A percentile compares a stretch with the other conserved stretches of the same genome.
phyloP scores from a whole-genome alignment of 2,329 filamentous ascomycete genomes.

The Septoria petroselini region DNA sequence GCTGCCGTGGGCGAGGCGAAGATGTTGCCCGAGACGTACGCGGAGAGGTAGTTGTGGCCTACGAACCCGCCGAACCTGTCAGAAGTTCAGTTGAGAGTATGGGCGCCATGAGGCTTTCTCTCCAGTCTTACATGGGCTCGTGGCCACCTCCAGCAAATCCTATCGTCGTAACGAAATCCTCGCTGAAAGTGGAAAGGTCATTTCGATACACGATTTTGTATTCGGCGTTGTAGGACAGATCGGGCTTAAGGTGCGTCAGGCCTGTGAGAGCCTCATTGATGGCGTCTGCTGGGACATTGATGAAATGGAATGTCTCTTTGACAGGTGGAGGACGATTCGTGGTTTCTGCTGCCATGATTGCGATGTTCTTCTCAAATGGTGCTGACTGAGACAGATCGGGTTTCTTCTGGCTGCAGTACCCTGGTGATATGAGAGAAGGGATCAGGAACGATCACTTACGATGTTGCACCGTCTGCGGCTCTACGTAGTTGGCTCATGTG shows the following conservation, averaged over 20 bases:
- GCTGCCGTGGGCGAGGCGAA: conserved; percentile 63
- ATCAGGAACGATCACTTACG: conserved; percentile 1
- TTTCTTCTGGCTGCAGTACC: not conserved
- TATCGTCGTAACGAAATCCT: conserved; percentile 38
- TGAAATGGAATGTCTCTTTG: conserved; percentile 41
- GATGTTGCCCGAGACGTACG: conserved; percentile 60
- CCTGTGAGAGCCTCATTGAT: conserved; percentile 40
- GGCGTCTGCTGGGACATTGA: conserved; percentile 37
- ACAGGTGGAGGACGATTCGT: conserved; percentile 22
- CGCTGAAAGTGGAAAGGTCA: conserved; percentile 35
- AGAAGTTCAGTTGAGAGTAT: too few relatives aligned
- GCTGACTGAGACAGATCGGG: not conserved
- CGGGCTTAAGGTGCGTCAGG: conserved; percentile 37
- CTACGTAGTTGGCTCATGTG: conserved; percentile 1
- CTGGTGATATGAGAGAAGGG: not conserved
- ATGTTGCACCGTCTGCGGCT: not conserved
- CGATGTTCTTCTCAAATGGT: not conserved
- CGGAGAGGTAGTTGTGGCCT: conserved; percentile 59
- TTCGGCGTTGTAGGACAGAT: conserved; percentile 36
- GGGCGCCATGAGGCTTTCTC: too few relatives aligned
- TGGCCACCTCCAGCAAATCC: conserved; percentile 41
- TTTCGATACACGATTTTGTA: conserved; percentile 40
- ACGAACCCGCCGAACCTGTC: conserved; percentile 60
- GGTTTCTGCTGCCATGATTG: conserved; percentile 30
- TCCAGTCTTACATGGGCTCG: conserved; percentile 50